phyloP scores from a whole-genome alignment of 2,329 filamentous ascomycete species.

The Cadophora sp. region DNA sequence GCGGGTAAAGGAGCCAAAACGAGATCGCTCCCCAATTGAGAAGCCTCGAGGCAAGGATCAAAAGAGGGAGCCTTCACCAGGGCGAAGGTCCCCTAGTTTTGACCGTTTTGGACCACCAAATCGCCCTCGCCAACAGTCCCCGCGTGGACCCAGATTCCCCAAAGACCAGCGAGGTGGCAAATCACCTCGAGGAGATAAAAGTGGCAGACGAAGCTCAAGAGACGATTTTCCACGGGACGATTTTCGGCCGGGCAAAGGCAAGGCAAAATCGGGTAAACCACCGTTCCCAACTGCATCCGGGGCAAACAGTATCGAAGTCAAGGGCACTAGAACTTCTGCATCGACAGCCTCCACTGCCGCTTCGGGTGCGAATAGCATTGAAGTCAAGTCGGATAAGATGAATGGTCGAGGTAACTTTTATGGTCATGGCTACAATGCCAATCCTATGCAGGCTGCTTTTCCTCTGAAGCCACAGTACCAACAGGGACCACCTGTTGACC shows the following conservation, averaged over 20 bases:
- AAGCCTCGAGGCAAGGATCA: constrained; percentile 32
- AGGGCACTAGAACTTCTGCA: constrained; percentile 29
- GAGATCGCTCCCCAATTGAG: constrained; percentile 31
- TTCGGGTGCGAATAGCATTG: constrained; percentile 46
- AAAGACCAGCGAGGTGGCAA: constrained; percentile 25
- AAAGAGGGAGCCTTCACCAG: constrained; percentile 35
- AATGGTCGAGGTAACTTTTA: constrained; percentile 44
- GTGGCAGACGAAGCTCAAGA: constrained; percentile 21
- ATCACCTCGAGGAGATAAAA: constrained; percentile 32
- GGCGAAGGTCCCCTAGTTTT: constrained; percentile 38
- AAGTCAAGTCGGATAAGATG: constrained; percentile 47
- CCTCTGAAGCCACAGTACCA: constrained; percentile 47
- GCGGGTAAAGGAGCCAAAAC: constrained; percentile 30
- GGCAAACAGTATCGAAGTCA: constrained; percentile 45
- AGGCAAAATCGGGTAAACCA: constrained; percentile 29
- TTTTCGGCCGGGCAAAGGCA: constrained; percentile 34
- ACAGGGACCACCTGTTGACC: constrained; percentile 42
- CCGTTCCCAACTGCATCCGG: constrained; percentile 38
- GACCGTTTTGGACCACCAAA: constrained; percentile 41
- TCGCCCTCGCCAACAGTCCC: constrained; percentile 40
- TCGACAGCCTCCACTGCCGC: constrained; percentile 33
- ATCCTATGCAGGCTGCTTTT: constrained; percentile 47
- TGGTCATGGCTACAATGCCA: constrained; percentile 45
- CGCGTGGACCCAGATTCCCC: constrained; percentile 32
- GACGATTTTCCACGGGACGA: constrained; percentile 41